Percentiles rank a stretch among this genome's conserved stretches.
Evolutionary conservation across 345 rosid genomes (phyloP).

Genomic region (Schrenkiella parvula): DNA sequence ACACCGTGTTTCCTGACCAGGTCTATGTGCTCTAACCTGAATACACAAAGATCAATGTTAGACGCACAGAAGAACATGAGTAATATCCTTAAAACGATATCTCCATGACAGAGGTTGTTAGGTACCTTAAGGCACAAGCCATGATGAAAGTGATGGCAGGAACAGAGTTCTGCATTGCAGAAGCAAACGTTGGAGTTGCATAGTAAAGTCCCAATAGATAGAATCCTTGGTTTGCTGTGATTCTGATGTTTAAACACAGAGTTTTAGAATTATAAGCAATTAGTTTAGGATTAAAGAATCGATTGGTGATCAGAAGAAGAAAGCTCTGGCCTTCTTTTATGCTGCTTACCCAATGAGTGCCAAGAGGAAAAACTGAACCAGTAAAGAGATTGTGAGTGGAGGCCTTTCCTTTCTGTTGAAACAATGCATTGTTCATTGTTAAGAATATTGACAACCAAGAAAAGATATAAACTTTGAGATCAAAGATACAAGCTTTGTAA

Average conservation of each 20-base stretch:
- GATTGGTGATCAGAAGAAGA: background rate
- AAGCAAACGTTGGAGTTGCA: constrained; percentile 79
- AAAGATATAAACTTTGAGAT: background rate
- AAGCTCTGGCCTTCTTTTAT: background rate
- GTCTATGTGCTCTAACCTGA: constrained; percentile 57
- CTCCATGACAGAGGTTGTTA: background rate
- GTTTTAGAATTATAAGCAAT: background rate
- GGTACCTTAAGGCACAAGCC: constrained; percentile 63
- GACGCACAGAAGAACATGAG: background rate
- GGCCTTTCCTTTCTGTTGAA: constrained; percentile 73
- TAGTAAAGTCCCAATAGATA: constrained; percentile 64
- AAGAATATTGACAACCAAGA: background rate
- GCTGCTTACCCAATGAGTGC: constrained; percentile 60
- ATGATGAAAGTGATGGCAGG: constrained; percentile 81
- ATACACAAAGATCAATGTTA: constrained; percentile 9
- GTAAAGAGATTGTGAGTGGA: constrained; percentile 58
- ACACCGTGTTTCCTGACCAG: constrained; percentile 60
- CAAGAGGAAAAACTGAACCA: constrained; percentile 68
- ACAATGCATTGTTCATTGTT: constrained; percentile 1
- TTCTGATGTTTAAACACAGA: constrained; percentile 37
- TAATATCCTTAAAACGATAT: background rate
- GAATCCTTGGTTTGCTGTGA: constrained; percentile 85
- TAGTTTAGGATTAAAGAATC: background rate
- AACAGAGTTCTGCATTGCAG: constrained; percentile 88
- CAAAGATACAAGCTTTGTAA: background rate